Base-by-base conservation (phyloP, 2,329 filamentous ascomycete genomes). In the Plectosphaerella sp. region DNA sequence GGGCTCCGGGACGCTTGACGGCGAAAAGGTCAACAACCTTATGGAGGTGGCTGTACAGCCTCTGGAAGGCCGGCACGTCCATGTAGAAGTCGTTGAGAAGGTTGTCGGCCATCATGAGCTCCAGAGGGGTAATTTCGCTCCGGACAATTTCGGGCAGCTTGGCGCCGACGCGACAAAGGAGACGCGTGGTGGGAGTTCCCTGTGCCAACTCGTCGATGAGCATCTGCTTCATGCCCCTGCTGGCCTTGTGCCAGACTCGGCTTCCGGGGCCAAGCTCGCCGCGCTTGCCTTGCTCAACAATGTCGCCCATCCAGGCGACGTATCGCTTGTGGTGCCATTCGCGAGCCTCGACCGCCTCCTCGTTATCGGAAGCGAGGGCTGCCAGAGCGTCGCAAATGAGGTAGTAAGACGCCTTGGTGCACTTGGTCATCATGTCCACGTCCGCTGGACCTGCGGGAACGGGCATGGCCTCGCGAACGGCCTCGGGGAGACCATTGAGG, bases 61-160 rank as follows among this genome's bases (percentile, higher is more conserved):
- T 39, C 9, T 52, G 45, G 10, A 52, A 41, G 25, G 48, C 48
- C 10, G 50, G 9, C 15, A 52, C 25, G 22, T 52, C 46, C 50
- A 52, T 52, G 28, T 33, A 33, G 8, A 33, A 33, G 28, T 33
- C 52, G 4, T 46, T 41, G 10, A 53, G 45, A 12, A 72, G 57
- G 5, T 66, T 51, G 33, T 64, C 62, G 20, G 59, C 64, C 14
- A 61, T 57, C 51, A 66, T 61, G 8, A 71, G 60, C 1, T 41
- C 37, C 14, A 69, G 41, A 11, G 70, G 62, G 3, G 67, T 55
- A 5, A 61, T 57, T 33, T 67, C 59, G 3, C 45, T 49, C 22
- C 56, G 22, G 8, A 64, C 65, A 1, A 47, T 56, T 20, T 66
- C 60, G 14, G 67, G 57, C 11, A 50, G 49, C 43, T 57, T 58